A percentile compares a stretch with the other conserved stretches of the same genome.
phyloP scores from a whole-genome alignment of 257 asterid genomes.

The Fraxinus cuspidata region DNA sequence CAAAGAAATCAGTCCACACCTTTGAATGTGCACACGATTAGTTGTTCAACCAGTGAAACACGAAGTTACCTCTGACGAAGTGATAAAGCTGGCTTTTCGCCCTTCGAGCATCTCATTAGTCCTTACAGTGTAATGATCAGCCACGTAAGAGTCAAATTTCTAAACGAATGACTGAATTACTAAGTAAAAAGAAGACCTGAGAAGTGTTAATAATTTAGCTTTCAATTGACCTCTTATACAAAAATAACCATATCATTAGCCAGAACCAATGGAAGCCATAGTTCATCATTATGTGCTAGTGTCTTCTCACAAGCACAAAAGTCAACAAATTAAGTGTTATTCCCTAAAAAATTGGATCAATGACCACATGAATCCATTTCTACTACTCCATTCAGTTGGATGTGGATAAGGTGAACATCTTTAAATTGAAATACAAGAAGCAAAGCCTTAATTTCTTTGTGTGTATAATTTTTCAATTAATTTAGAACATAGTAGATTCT shows the following conservation, averaged over 20 bases:
- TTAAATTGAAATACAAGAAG: not conserved
- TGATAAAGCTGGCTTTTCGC: not conserved
- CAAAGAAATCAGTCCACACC: no score
- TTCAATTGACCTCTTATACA: no score
- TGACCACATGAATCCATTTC: not conserved
- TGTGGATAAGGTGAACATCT: not conserved
- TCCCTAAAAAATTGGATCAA: not conserved
- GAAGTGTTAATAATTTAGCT: no score
- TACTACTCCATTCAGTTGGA: not conserved
- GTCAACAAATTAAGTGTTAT: no score
- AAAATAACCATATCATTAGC: not conserved
- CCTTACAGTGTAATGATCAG: no score
- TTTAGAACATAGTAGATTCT: slow-evolving; percentile 11
- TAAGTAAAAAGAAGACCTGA: no score
- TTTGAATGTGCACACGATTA: no score
- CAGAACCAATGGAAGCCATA: not conserved
- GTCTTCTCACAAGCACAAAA: not conserved
- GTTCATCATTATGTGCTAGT: not conserved
- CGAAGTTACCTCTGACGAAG: no score
- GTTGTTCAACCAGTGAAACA: no score
- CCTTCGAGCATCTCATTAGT: no score
- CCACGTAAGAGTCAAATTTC: no score
- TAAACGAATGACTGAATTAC: no score
- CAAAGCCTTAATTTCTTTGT: not conserved
- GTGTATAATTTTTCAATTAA: not conserved